These are phyloP conservation scores for Triticum turgidum DNA, from an alignment of 176 grass and related monocot species.

Conservation along the genomic window DNA sequence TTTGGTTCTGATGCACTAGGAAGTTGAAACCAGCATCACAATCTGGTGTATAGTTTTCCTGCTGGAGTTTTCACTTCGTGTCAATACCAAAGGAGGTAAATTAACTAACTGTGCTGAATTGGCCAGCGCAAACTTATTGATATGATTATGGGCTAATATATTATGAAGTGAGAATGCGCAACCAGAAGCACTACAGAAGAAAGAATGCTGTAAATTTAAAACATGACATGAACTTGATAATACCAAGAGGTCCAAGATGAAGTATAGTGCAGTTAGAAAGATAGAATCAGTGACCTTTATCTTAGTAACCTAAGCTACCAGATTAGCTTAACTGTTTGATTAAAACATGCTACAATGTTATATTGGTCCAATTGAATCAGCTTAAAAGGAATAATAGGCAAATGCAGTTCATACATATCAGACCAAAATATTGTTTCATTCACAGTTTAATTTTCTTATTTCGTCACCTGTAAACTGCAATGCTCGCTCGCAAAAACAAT, in stretches of 20 bases:
- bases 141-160: background rate
- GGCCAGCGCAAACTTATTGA: background rate
- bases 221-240: too few relatives aligned
- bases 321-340: too few relatives aligned
- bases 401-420: slow-evolving; percentile 3
- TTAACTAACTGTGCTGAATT: background rate
- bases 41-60: background rate
- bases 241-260: too few relatives aligned
- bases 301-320: too few relatives aligned
- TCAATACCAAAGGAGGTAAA: background rate
- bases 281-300: too few relatives aligned
- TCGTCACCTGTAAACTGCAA: slow-evolving; percentile 7
- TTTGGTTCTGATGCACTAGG: background rate
- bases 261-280: too few relatives aligned
- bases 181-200: slow-evolving; percentile 1
- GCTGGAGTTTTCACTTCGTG: background rate
- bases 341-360: background rate
- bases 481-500: background rate
- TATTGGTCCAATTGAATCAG: background rate
- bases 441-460: background rate
- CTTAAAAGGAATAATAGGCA: background rate
- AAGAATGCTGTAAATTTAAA: background rate
- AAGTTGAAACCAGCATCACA: background rate
- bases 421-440: background rate
- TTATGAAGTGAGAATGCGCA: background rate